Evolutionary conservation across 257 asterid species (phyloP), one percentile per base, ranked within the genome.

Genomic region (Solanum rostratum): DNA sequence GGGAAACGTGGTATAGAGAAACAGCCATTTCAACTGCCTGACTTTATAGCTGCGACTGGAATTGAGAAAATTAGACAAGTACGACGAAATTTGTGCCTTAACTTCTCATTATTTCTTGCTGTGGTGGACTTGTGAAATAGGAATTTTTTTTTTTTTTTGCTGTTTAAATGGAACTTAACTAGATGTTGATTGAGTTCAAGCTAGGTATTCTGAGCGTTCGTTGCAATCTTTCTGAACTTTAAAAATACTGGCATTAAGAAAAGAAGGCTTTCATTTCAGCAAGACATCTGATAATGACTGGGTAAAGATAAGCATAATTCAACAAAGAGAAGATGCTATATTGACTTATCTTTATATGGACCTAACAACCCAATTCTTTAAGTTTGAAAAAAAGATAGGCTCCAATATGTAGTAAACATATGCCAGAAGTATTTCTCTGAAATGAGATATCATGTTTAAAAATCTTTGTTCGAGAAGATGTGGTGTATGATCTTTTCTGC

Each of bases 31-130:
- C 98, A 96, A 84, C 98, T 96, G 86, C 99, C 99, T 50, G 98
- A 96, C 87, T 96, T 96, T 81, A 96, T 95, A 89, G 99, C 98
- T 84, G 98, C 98, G 30, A 96, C 98, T n/a, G 99, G 99, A 89
- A 96, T 96, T 59, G 99, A 96, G 92, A 95, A 95, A 92, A 96
- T 96, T 85, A 94, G 99, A 94, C 99, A 95, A 88, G 99, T 95
- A 85, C 88, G 97, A 79, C 11, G 22, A 74, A 74, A 45, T 22
- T 22, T 74, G 41, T 19, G 2, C 39, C 15, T 24, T 74, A 22
- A 46, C 14, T 73, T 41, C 79, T 70, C 45, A 15, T 74, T 74
- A 74, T 46, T n/a, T 24, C 81, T 74, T 74, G 59, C 22, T 73
- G 39, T n/a, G 53, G n/a, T 45, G 57, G 10, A 39, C 80, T 73